Percentiles rank a stretch among this genome's conserved stretches.
Conservation (phyloP, 2,329 filamentous ascomycete genomes). For the Bipolaris victoriae region DNA sequence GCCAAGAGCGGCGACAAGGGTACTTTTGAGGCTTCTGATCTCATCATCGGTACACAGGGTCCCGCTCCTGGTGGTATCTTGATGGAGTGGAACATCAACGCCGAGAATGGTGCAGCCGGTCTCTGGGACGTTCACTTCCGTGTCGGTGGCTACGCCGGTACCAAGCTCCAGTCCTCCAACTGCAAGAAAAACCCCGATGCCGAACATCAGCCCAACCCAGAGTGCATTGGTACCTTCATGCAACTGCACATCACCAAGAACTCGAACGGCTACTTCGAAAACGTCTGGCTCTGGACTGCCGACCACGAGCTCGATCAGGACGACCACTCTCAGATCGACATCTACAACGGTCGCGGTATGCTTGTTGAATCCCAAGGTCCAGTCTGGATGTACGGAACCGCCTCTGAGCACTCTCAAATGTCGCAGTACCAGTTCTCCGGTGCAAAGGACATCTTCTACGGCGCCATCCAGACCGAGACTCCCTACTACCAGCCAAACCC, state of each 20-base stretch:
- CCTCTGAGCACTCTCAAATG: slow-evolving; percentile 69
- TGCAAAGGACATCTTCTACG: slow-evolving; percentile 67
- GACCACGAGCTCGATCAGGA: slow-evolving; percentile 84
- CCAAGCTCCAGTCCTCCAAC: slow-evolving; percentile 76
- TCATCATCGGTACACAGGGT: slow-evolving; percentile 84
- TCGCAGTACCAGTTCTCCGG: slow-evolving; percentile 73
- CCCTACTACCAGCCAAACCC: slow-evolving; percentile 75
- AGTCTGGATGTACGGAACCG: slow-evolving; percentile 75
- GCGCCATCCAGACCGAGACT: slow-evolving; percentile 71
- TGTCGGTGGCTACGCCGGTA: slow-evolving; percentile 85
- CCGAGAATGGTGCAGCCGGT: slow-evolving; percentile 71
- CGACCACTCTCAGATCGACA: slow-evolving; percentile 76
- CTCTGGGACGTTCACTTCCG: slow-evolving; percentile 98
- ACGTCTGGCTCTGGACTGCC: slow-evolving; percentile 87
- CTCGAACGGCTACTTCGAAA: slow-evolving; percentile 79
- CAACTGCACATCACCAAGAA: slow-evolving; percentile 62
- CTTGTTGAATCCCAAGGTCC: slow-evolving; percentile 77
- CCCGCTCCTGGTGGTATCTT: slow-evolving; percentile 86
- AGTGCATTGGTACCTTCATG: slow-evolving; percentile 76
- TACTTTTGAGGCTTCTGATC: slow-evolving; percentile 83
- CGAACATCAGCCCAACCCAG: slow-evolving; percentile 65
- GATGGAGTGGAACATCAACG: slow-evolving; percentile 86
- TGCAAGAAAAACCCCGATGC: slow-evolving; percentile 77
- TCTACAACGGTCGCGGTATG: slow-evolving; percentile 87
- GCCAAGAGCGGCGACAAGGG: slow-evolving; percentile 73